Evolutionary conservation across 176 grass and related monocot species (phyloP), one percentile per base, ranked within the genome.

Genomic region (Rhipidocladum racemiflorum): DNA sequence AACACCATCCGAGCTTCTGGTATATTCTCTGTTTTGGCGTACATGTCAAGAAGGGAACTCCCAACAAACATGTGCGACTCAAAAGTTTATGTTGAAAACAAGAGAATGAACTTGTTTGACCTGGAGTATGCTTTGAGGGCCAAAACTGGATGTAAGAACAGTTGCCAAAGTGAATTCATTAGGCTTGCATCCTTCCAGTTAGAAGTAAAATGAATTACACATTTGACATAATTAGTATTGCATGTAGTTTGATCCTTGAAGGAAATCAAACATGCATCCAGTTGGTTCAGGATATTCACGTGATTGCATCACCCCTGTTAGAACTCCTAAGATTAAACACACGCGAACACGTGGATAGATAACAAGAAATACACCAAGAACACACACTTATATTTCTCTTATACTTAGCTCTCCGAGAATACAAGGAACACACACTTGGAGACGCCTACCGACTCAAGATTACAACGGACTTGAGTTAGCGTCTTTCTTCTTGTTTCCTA

Each of bases 31-130:
- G 81, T 80, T 79, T 91, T 94, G 30, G 87, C 86, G 27, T 94
- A 94, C 84, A 94, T 91, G 72, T 91, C 87, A 60, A 91, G 89
- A 68, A 94, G 84, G 61, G 89, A 89, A 75, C 92, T 91, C 61
- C 92, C 92, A 48, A 91, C 89, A 72, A 91, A 94, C 75, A 89
- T 91, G 36, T 87, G 84, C 7, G 51, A 89, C 55, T 89, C 89
- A 53, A 94, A 94, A 91, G 65, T 89, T 94, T 68, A 49, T 94
- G 27, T 91, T 94, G 12, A 89, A 6, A 34, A 43, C 55, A 61
- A 91, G 74, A 79, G 92, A 79, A 81, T 94, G 92, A 5, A 91
- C 63, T 84, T 94, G 92, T 85, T 77, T 85, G 48, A 86, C 70
- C 70, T 79, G 84, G 30, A 66, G 5, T 64, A 84, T 77, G 24